A percentile compares a stretch with the other conserved stretches of the same genome.
These are phyloP conservation scores for Citrus reticulata DNA, from an alignment of 345 rosid species.

Conservation along the genomic window DNA sequence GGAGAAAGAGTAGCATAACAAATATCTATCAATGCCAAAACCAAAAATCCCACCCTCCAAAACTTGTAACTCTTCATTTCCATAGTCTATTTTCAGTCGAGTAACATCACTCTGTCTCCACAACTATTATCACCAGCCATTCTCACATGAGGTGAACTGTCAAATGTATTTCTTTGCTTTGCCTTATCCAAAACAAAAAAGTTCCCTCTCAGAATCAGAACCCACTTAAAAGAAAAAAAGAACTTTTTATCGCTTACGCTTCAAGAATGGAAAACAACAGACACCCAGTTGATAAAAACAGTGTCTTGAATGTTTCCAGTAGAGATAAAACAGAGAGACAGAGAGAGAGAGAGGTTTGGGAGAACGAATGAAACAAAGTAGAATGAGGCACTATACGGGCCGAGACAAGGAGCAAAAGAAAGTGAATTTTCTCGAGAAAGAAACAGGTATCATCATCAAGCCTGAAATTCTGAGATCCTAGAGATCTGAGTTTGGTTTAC, in stretches of 20 bases:
- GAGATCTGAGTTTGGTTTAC: slow-evolving; percentile 65
- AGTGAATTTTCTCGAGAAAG: slow-evolving; percentile 50
- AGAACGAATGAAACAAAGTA: slow-evolving; percentile 24
- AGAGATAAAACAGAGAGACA: slow-evolving; percentile 20
- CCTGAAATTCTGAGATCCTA: slow-evolving; percentile 71
- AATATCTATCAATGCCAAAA: slow-evolving; percentile 53
- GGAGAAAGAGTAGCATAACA: slow-evolving; percentile 94
- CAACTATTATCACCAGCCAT: slow-evolving; percentile 24
- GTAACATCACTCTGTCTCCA: slow-evolving; percentile 23
- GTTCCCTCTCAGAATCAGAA: slow-evolving; percentile 28
- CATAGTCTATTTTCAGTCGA: slow-evolving; percentile 30
- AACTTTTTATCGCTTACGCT: slow-evolving; percentile 4
- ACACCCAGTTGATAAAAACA: slow-evolving; percentile 37
- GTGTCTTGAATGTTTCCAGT: slow-evolving; percentile 20
- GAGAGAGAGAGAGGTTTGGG: too few relatives aligned
- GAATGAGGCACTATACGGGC: slow-evolving; percentile 30
- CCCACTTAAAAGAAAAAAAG: slow-evolving; percentile 15
- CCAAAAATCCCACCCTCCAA: slow-evolving; percentile 51
- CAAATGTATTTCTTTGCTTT: slow-evolving; percentile 12
- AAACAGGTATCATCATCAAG: slow-evolving; percentile 29
- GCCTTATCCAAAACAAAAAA: slow-evolving; percentile 26
- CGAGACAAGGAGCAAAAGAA: slow-evolving; percentile 18
- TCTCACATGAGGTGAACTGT: slow-evolving; percentile 10
- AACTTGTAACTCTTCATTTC: slow-evolving; percentile 37
- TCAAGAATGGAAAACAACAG: slow-evolving; percentile 7